Conservation (phyloP, 2,329 filamentous ascomycete species). For the Penicillium frequentans region DNA sequence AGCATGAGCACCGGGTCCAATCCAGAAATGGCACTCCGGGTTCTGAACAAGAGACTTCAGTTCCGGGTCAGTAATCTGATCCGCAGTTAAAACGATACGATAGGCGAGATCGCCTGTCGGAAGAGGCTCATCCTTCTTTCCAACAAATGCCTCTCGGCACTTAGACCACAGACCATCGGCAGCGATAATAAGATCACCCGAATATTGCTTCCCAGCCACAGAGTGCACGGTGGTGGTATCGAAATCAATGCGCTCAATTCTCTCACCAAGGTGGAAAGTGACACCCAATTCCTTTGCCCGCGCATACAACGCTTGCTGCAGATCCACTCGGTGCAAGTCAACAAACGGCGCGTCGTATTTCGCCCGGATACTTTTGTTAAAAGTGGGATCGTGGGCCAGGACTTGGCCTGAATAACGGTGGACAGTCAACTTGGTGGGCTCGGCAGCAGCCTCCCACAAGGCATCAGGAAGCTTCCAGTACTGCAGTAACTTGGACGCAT, state of each 20-base stretch:
- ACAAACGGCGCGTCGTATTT: conserved; percentile 60
- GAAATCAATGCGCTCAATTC: conserved; percentile 47
- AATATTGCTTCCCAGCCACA: conserved; percentile 44
- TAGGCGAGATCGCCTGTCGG: conserved; percentile 67
- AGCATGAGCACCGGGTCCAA: conserved; percentile 61
- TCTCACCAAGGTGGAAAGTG: conserved; percentile 49
- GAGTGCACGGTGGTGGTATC: conserved; percentile 31
- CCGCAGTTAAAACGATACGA: conserved; percentile 56
- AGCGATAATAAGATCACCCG: conserved; percentile 60
- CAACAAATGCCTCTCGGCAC: conserved; percentile 53
- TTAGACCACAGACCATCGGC: conserved; percentile 66
- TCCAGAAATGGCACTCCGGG: conserved; percentile 61
- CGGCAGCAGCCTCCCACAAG: conserved; percentile 31
- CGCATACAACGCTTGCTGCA: conserved; percentile 56
- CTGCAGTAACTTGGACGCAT: conserved; percentile 32
- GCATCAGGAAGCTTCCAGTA: conserved; percentile 29
- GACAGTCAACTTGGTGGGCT: conserved; percentile 33
- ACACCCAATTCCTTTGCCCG: conserved; percentile 57
- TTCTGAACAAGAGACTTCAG: conserved; percentile 55
- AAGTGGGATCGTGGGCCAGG: conserved; percentile 51
- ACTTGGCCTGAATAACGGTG: conserved; percentile 35
- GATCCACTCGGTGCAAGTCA: conserved; percentile 63
- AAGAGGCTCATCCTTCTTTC: conserved; percentile 49
- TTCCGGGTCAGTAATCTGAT: conserved; percentile 53
- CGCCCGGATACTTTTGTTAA: conserved; percentile 52